Percentiles rank a stretch among this genome's conserved stretches.
phyloP scores from a whole-genome alignment of 805 yeast species.

The Spathaspora passalidarum region DNA sequence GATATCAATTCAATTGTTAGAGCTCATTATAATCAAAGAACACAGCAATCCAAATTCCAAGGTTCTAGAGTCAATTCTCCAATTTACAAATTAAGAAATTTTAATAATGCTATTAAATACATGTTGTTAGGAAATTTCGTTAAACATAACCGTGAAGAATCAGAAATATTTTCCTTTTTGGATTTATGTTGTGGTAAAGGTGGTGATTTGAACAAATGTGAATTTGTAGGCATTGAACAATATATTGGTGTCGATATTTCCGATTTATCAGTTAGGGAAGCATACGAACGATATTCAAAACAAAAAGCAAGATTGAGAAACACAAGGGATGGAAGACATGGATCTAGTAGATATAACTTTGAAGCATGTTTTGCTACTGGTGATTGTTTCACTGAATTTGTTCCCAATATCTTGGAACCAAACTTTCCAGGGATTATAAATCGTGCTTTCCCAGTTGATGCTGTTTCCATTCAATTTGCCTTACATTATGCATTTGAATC shows the following conservation, averaged over 20 bases:
- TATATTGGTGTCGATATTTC: constrained; percentile 92
- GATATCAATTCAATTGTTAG: constrained; percentile 68
- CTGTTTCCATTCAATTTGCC: constrained; percentile 88
- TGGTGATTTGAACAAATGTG: constrained; percentile 92
- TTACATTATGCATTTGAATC: constrained; percentile 92
- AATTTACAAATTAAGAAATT: constrained; percentile 79
- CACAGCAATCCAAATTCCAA: constrained; percentile 60
- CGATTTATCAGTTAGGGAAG: constrained; percentile 83
- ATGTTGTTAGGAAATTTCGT: constrained; percentile 74
- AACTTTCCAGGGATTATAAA: constrained; percentile 60
- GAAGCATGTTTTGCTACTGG: constrained; percentile 88
- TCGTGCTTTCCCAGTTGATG: constrained; percentile 76
- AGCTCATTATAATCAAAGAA: constrained; percentile 81
- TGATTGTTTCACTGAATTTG: constrained; percentile 75
- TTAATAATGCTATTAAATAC: constrained; percentile 89
- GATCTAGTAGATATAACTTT: constrained; percentile 52
- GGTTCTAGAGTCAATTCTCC: constrained; percentile 71
- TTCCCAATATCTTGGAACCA: constrained; percentile 62
- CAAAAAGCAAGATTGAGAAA: constrained; percentile 42
- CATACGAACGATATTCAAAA: constrained; percentile 65
- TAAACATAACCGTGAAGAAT: constrained; percentile 21
- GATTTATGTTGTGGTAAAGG: constrained; percentile 98
- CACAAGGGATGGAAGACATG: constrained; percentile 15
- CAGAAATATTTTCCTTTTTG: constrained; percentile 46
- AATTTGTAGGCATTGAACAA: constrained; percentile 65